Base-by-base conservation (phyloP, 2,329 filamentous ascomycete species). In the Colletotrichum godetiae region DNA sequence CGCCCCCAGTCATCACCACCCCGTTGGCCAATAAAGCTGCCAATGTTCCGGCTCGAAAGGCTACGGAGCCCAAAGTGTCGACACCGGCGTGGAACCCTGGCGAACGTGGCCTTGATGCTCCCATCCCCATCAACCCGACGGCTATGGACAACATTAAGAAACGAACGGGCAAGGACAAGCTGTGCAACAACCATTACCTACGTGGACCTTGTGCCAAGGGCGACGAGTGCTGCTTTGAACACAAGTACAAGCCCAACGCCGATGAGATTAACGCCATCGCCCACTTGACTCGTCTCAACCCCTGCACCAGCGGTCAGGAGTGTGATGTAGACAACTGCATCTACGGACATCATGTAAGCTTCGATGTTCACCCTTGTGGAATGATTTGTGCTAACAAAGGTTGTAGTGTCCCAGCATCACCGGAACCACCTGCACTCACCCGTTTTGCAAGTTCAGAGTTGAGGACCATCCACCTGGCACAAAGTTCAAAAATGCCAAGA, bases 151-250 rank as follows among this genome's bases (percentile, higher is more conserved):
- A 80, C 27, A 85, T 92, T 76, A 91, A 90, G 82, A 88, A 86
- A 77, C 84, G 89, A 71, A 87, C 86, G 68, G 87, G 87, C 37
- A 82, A 81, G 75, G 85, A 87, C 74, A 91, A 91, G 79, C 81
- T 91, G 8, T 92, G 90, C 83, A 92, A 92, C 78, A 90, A 90
- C 61, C 88, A 90, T 77, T 91, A 89, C 77, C 84, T 92, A 35
- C 84, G 88, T 22, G 89, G 89, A 0, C 87, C 87, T 0, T 92
- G 90, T 76, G 78, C 83, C 60, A 91, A 90, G 76, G 85, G 84
- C 11, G 82, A 86, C n/a, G 81, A 83, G 5, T 92, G 90, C 80
- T 83, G 81, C 62, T 92, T 91, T 76, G 87, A 88, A 71, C 90
- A 92, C 79, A 82, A 86, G 58, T 88, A 90, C 77, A 86, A 83